phyloP scores from a whole-genome alignment of 768 basidiomycete species.

The Lentinula lateritia region DNA sequence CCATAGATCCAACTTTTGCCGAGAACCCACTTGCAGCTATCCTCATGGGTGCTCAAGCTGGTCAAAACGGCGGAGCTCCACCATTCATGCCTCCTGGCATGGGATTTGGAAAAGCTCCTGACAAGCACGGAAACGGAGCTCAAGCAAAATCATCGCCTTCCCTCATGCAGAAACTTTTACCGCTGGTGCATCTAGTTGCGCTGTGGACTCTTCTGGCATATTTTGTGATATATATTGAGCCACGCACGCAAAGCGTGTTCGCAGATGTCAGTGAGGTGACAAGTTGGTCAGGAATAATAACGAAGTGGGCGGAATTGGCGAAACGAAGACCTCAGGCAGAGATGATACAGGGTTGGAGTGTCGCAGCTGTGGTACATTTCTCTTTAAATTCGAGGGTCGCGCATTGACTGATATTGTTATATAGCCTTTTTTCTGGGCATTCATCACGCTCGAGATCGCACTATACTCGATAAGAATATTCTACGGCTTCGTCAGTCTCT shows the following conservation, averaged over 20 bases:
- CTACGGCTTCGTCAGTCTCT: slow-evolving; percentile 52
- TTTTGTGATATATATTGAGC: slow-evolving; percentile 66
- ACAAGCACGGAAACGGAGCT: slow-evolving; percentile 7
- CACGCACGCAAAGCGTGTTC: slow-evolving; percentile 37
- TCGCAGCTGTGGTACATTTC: slow-evolving; percentile 54
- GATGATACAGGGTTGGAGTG: slow-evolving; percentile 28
- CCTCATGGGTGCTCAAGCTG: slow-evolving; percentile 17
- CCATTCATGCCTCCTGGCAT: slow-evolving; percentile 19
- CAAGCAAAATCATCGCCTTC: slow-evolving; percentile 27
- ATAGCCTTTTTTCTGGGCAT: slow-evolving; percentile 82
- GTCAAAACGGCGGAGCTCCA: slow-evolving; percentile 6
- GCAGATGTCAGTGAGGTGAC: slow-evolving; percentile 20
- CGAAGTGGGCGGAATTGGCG: slow-evolving; percentile 58
- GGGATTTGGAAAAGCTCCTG: slow-evolving; percentile 21
- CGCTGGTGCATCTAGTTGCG: slow-evolving; percentile 57
- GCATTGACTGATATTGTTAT: slow-evolving; percentile 6
- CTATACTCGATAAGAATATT: slow-evolving; percentile 72
- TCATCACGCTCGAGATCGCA: slow-evolving; percentile 64
- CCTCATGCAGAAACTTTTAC: slow-evolving; percentile 54
- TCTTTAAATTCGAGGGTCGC: not conserved
- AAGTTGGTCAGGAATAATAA: slow-evolving; percentile 34
- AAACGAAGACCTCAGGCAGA: slow-evolving; percentile 27
- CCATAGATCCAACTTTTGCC: slow-evolving; percentile 14
- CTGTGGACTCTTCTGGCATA: slow-evolving; percentile 63
- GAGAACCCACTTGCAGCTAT: slow-evolving; percentile 46